These are phyloP conservation scores for Rhizophagus prolifer DNA, from an alignment of 192 early-diverging fungal species.

Conservation along the genomic window DNA sequence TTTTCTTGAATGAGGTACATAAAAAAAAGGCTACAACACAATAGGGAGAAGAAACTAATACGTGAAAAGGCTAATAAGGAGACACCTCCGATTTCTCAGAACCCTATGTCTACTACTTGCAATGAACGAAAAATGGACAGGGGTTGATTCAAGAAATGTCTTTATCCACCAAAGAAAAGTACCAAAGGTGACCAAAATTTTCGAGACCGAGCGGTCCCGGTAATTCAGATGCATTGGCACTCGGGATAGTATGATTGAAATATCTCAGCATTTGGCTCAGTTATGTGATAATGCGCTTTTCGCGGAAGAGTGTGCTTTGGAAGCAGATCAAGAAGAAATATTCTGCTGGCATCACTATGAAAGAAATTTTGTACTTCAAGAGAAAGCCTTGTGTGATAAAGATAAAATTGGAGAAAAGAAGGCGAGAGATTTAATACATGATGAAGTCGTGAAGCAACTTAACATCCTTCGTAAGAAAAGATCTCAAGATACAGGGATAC, in stretches of 20 bases:
- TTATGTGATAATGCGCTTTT: constrained; percentile 11
- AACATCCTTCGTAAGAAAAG: background rate
- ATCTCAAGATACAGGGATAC: background rate
- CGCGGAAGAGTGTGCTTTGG: too few species aligned
- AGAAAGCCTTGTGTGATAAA: background rate
- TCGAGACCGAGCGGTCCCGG: too few species aligned
- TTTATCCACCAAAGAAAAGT: too few species aligned
- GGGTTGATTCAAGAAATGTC: too few species aligned
- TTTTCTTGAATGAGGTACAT: background rate
- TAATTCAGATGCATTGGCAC: background rate
- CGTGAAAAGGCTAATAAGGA: too few species aligned
- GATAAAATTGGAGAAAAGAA: constrained; percentile 21
- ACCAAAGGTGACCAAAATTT: too few species aligned
- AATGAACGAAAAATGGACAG: background rate
- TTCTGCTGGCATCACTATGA: background rate
- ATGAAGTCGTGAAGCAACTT: constrained; percentile 5
- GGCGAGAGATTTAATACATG: constrained; percentile 4
- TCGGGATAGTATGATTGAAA: too few species aligned
- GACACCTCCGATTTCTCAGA: too few species aligned
- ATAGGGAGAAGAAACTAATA: background rate
- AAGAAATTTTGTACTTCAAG: background rate
- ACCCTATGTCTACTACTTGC: too few species aligned
- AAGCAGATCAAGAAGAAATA: background rate
- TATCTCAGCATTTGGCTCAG: background rate
- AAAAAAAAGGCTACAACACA: background rate